Conservation (phyloP, 1,139 yeast species). For the Meyerozyma elateridarum region DNA sequence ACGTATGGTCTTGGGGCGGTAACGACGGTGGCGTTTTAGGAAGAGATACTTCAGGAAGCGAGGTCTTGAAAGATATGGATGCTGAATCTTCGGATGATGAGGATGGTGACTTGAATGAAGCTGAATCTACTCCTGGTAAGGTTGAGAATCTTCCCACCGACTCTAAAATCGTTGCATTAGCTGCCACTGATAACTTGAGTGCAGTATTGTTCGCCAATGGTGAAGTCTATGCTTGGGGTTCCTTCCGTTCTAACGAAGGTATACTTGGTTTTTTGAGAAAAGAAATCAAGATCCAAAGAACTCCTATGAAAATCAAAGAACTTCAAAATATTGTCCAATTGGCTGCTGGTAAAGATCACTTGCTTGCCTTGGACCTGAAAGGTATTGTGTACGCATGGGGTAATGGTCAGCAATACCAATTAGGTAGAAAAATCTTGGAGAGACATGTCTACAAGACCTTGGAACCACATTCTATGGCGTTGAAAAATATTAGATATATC, state of each 20-base stretch:
- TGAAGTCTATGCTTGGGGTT: constrained; percentile 96
- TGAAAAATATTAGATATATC: constrained; percentile 70
- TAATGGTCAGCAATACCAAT: constrained; percentile 86
- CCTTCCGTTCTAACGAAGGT: constrained; percentile 92
- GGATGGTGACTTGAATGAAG: constrained; percentile 80
- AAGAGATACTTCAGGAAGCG: constrained; percentile 70
- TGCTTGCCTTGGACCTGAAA: constrained; percentile 73
- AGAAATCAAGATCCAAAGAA: constrained; percentile 56
- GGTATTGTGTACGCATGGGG: constrained; percentile 98
- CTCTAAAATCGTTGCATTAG: constrained; percentile 63
- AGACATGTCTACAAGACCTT: constrained; percentile 67
- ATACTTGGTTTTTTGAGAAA: constrained; percentile 70
- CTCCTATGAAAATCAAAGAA: constrained; percentile 61
- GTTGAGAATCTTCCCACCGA: constrained; percentile 64
- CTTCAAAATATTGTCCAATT: constrained; percentile 74
- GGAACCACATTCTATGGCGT: constrained; percentile 74
- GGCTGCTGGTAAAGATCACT: constrained; percentile 91
- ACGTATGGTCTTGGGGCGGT: constrained; percentile 96
- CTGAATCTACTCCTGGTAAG: constrained; percentile 80
- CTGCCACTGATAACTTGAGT: constrained; percentile 92
- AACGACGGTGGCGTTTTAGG: constrained; percentile 92
- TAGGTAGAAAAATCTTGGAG: constrained; percentile 79
- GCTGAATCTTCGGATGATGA: constrained; percentile 65
- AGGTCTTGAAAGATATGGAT: constrained; percentile 61
- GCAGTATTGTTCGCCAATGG: constrained; percentile 78